phyloP scores from a whole-genome alignment of 495 filamentous ascomycete genomes.

The Trichocladium antarcticum region DNA sequence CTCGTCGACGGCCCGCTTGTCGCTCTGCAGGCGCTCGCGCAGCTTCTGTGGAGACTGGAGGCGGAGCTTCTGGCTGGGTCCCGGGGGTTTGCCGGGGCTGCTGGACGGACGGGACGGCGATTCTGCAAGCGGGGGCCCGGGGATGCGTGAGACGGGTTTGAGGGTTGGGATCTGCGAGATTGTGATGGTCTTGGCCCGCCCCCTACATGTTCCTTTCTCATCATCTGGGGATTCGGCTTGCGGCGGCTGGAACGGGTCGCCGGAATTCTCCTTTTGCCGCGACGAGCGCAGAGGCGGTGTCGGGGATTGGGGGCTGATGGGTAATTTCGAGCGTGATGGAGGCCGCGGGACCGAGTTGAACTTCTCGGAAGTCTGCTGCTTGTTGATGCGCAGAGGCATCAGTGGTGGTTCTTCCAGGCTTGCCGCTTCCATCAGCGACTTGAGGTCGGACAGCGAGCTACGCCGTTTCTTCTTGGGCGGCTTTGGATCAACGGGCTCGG shows the following conservation, averaged over 20 bases:
- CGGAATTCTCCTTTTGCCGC: constrained; percentile 35
- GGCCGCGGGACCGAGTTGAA: constrained; percentile 35
- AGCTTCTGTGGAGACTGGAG: constrained; percentile 89
- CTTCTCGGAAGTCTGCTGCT: constrained; percentile 51
- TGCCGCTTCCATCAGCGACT: constrained; percentile 44
- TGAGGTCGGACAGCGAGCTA: constrained; percentile 84
- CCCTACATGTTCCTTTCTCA: constrained; percentile 10
- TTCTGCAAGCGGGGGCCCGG: constrained; percentile 14
- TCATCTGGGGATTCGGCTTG: not conserved
- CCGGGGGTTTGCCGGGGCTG: constrained; percentile 27
- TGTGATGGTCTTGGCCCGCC: constrained; percentile 33
- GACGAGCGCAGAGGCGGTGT: constrained; percentile 23
- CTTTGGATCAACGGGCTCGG: constrained; percentile 30
- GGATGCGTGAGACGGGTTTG: constrained; percentile 23
- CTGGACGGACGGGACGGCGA: constrained; percentile 24
- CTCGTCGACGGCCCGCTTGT: constrained; percentile 61
- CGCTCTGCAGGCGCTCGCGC: constrained; percentile 73
- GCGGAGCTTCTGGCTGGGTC: constrained; percentile 54
- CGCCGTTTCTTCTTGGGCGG: constrained; percentile 65
- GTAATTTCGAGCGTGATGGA: constrained; percentile 35
- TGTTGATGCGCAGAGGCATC: constrained; percentile 38
- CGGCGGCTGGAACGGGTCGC: constrained; percentile 20
- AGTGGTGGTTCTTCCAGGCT: constrained; percentile 34
- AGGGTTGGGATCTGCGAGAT: constrained; percentile 41
- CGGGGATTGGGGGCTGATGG: constrained; percentile 30